These are phyloP conservation scores for Endocalyx cinctus DNA, from an alignment of 2,329 filamentous ascomycete species.

Conservation along the genomic window DNA sequence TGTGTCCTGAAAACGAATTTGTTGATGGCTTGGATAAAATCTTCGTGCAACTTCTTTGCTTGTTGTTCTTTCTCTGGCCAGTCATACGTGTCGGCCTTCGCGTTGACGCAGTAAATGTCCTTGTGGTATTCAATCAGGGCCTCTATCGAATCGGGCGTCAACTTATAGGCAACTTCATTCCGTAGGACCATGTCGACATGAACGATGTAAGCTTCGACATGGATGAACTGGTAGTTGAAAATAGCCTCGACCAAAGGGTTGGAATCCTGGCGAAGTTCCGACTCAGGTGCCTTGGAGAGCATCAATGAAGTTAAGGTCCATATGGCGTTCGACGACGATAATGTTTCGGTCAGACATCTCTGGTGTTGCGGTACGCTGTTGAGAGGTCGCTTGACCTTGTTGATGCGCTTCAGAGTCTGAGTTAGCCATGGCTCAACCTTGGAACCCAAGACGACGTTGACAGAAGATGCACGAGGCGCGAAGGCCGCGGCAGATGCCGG, in stretches of 20 bases:
- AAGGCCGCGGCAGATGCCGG: slow-evolving; percentile 96
- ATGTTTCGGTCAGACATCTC: slow-evolving; percentile 87
- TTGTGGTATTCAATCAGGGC: slow-evolving; percentile 92
- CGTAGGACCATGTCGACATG: slow-evolving; percentile 98
- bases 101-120: slow-evolving; percentile 87
- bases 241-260: slow-evolving; percentile 82
- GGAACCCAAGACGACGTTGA: slow-evolving; percentile 88
- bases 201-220: slow-evolving; percentile 95
- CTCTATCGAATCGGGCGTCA: slow-evolving; percentile 92
- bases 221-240: slow-evolving; percentile 88
- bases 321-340: slow-evolving; percentile 85
- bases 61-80: slow-evolving; percentile 97
- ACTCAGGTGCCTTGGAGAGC: slow-evolving; percentile 82
- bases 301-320: slow-evolving; percentile 93
- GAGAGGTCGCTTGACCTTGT: slow-evolving; percentile 90
- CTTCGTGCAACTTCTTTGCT: slow-evolving; percentile 94
- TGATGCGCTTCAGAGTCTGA: slow-evolving; percentile 92
- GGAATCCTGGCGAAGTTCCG: slow-evolving; percentile 75
- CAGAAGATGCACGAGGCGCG: slow-evolving; percentile 81
- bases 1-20: slow-evolving; percentile 92
- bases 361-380: slow-evolving; percentile 97
- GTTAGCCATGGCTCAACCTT: slow-evolving; percentile 97
- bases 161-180: slow-evolving; percentile 97
- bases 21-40: slow-evolving; percentile 95
- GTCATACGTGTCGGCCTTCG: slow-evolving; percentile 82